These are phyloP conservation scores for Globisporangium nunn DNA, from an alignment of 352 stramenopile species.

Conservation along the genomic window DNA sequence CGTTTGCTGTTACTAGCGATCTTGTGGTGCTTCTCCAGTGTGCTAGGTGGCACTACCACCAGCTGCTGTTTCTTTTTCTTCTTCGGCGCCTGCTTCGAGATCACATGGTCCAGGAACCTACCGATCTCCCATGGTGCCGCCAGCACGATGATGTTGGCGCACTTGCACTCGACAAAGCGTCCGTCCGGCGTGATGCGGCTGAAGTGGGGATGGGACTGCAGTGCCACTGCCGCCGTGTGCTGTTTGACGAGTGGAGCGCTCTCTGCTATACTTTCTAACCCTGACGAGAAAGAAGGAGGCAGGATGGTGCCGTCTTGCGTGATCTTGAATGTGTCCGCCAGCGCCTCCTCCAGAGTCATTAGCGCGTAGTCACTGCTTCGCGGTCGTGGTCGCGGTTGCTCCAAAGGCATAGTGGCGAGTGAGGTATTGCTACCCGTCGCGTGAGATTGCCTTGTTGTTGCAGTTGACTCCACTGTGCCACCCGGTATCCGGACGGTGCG, in stretches of 20 bases:
- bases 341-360: slow-evolving; percentile 21
- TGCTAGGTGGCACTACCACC: background rate
- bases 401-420: background rate
- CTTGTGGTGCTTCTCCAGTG: background rate
- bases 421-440: too few relatives aligned
- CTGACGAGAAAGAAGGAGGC: slow-evolving; percentile 12
- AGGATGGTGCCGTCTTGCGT: slow-evolving; percentile 11
- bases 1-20: background rate
- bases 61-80: slow-evolving; percentile 16
- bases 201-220: slow-evolving; percentile 42
- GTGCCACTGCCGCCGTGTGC: slow-evolving; percentile 22
- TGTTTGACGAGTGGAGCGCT: background rate
- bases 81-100: slow-evolving; percentile 35
- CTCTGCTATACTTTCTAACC: slow-evolving; percentile 1
- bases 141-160: slow-evolving; percentile 52
- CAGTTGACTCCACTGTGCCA: background rate
- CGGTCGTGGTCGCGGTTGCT: background rate
- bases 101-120: slow-evolving; percentile 55
- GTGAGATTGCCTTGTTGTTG: background rate
- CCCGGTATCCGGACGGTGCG: too few relatives aligned
- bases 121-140: slow-evolving; percentile 38
- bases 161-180: slow-evolving; percentile 61
- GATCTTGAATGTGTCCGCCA: slow-evolving; percentile 23
- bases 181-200: slow-evolving; percentile 56
- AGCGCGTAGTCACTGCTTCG: slow-evolving; percentile 18